These are phyloP conservation scores for Hypoxylon subgilvum DNA, from an alignment of 495 filamentous ascomycete genomes.

Conservation along the genomic window DNA sequence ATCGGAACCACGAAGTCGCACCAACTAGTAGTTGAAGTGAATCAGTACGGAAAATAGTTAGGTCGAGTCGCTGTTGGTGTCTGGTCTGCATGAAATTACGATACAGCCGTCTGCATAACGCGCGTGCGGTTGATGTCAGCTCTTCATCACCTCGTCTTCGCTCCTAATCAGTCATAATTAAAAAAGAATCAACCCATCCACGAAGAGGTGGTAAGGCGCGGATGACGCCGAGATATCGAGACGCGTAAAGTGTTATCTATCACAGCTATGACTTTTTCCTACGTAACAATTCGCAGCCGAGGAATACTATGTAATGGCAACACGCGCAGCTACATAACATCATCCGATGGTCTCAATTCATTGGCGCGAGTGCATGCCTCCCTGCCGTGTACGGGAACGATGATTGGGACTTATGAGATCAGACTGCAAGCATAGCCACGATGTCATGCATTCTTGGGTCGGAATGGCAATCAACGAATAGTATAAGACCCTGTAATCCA, in stretches of 20 bases:
- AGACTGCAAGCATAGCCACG: conserved; percentile 39
- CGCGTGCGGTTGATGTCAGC: conserved; percentile 4
- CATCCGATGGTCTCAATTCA: conserved; percentile 17
- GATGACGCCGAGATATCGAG: background rate
- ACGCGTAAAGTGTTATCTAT: conserved; percentile 5
- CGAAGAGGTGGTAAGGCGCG: background rate
- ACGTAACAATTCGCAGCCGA: conserved; percentile 11
- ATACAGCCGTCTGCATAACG: background rate
- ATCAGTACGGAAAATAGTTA: background rate
- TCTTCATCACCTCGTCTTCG: background rate
- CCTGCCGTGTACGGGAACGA: conserved; percentile 2
- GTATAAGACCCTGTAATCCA: conserved; percentile 19
- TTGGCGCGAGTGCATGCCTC: conserved; percentile 15
- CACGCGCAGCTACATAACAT: conserved; percentile 1
- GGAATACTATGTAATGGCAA: conserved; percentile 7
- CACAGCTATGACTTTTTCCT: conserved; percentile 22
- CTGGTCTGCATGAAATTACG: background rate
- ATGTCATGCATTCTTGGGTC: conserved; percentile 34
- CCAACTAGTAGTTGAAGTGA: conserved; percentile 11
- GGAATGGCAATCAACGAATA: conserved; percentile 21
- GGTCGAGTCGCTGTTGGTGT: conserved; percentile 1
- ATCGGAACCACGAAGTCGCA: conserved; percentile 20
- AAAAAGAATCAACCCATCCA: background rate
- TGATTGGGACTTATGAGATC: conserved; percentile 36
- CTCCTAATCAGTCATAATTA: background rate